Percentiles rank a stretch among this genome's conserved stretches.
Conservation (phyloP, 495 filamentous ascomycete species). For the Hamigera avellanea region DNA sequence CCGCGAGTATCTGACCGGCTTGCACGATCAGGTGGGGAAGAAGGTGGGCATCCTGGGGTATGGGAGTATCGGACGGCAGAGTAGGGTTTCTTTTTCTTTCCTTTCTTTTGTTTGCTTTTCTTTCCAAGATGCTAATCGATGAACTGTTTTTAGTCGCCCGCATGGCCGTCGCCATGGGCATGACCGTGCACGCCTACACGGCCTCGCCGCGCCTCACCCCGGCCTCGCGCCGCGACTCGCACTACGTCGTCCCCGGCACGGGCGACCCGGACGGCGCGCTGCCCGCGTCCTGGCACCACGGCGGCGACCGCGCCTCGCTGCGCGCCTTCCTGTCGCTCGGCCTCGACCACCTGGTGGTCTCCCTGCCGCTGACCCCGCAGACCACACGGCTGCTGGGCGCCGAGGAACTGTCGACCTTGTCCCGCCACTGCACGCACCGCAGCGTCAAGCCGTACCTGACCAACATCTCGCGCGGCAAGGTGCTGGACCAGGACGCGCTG, state of each 20-base stretch:
- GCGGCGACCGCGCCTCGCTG: constrained; percentile 45
- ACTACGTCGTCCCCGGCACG: constrained; percentile 62
- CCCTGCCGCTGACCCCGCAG: constrained; percentile 58
- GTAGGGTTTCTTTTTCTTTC: constrained; percentile 13
- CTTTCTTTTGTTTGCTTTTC: constrained; percentile 1
- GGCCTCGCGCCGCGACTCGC: constrained; percentile 46
- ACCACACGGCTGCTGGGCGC: constrained; percentile 51
- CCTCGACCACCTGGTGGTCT: constrained; percentile 65
- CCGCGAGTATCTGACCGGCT: constrained; percentile 6
- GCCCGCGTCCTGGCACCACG: constrained; percentile 63
- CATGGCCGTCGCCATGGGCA: constrained; percentile 60
- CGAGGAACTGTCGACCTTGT: constrained; percentile 58
- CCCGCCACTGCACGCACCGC: constrained; percentile 20
- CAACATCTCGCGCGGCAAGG: constrained; percentile 64
- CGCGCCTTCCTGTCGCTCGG: constrained; percentile 56
- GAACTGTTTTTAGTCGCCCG: constrained; percentile 44
- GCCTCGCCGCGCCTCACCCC: constrained; percentile 45
- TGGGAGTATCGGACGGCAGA: constrained; percentile 70
- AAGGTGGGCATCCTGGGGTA: constrained; percentile 71
- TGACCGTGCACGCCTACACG: constrained; percentile 75
- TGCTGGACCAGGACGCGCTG: constrained; percentile 60
- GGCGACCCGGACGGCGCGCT: constrained; percentile 66
- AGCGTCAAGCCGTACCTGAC: constrained; percentile 39
- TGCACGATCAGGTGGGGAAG: constrained; percentile 42
- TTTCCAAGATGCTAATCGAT: too few relatives aligned